Base-by-base conservation (phyloP, 2,329 filamentous ascomycete species). In the Macroventuria anomochaeta region DNA sequence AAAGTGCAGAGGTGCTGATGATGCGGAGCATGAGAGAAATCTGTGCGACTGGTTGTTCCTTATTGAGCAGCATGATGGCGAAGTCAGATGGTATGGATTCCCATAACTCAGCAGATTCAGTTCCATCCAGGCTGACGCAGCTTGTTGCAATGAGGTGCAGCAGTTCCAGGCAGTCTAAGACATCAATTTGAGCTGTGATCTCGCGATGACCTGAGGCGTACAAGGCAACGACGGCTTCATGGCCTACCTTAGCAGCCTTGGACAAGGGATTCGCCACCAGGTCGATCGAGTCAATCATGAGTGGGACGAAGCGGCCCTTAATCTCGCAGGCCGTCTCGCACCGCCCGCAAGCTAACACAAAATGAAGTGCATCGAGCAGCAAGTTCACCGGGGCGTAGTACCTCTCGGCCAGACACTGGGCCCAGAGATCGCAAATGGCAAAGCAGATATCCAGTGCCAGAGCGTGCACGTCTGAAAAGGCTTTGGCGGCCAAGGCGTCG, bases 401-500 rank as follows among this genome's bases (percentile, higher is more conserved):
- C 59, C 80, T 79, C 62, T 93, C 88, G 10, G 82, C 77, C 6
- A 87, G 75, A 67, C 89, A 92, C 17, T 80, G 81, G 13, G 80
- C 79, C 89, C 90, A 93, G 12, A 93, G 72, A 13, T 81, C 79
- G 42, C 90, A 80, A 17, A 92, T 74, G 25, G 86, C 77, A 41
- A 84, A 79, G 43, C 85, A 85, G 59, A 92, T 86, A 55, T 86
- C 83, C 8, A 87, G 76, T 1, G 88, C 82, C 3, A 90, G 78
- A 41, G 76, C 68, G 76, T 84, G 73, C 76, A 79, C 41, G 76
- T 83, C 54, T 76, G 80, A 46, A 68, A 76, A 48, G 70, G 76
- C 39, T 74, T 79, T 44, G 57, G 86, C 69, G 0, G 87, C 84
- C n/a, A 93, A 74, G 37, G 82, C 83, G 58, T 89, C 85, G 46